These are phyloP conservation scores for Trametes hirsuta DNA, from an alignment of 1,284 basidiomycete species.

Conservation along the genomic window DNA sequence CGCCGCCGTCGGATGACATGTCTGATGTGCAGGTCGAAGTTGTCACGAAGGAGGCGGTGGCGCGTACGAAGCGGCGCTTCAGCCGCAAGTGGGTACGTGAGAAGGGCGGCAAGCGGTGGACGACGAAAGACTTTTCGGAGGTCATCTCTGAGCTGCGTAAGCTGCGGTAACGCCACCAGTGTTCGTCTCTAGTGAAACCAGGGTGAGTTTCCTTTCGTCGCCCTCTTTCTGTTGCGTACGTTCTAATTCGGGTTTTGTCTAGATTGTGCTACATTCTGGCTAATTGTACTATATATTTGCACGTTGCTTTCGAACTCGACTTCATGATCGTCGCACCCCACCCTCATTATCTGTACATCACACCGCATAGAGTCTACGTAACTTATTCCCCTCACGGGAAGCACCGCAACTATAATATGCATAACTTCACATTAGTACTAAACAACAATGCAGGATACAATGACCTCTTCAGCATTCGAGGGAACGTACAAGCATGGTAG, in stretches of 20 bases:
- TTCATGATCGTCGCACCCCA: too few relatives aligned
- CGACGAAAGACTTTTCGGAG: slow-evolving; percentile 22
- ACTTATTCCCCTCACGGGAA: too few relatives aligned
- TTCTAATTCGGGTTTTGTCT: neutral
- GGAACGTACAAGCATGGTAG: too few relatives aligned
- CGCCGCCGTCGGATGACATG: neutral
- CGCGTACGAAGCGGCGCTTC: slow-evolving; percentile 22
- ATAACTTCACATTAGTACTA: too few relatives aligned
- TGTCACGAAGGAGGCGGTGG: slow-evolving; percentile 15
- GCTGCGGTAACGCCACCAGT: slow-evolving; percentile 15
- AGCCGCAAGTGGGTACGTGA: slow-evolving; percentile 29
- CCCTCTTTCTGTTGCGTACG: neutral
- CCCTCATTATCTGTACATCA: too few relatives aligned
- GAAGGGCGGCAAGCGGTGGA: slow-evolving; percentile 24
- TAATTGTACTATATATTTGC: neutral
- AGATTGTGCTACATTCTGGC: neutral
- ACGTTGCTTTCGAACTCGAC: neutral
- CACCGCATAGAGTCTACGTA: too few relatives aligned
- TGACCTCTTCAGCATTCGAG: too few relatives aligned
- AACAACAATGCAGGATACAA: too few relatives aligned
- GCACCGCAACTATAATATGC: too few relatives aligned
- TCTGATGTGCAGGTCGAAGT: slow-evolving; percentile 18
- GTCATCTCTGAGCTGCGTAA: slow-evolving; percentile 22
- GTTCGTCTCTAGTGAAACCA: neutral
- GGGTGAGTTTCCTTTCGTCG: neutral